A percentile compares a stretch with the other conserved stretches of the same genome.
These are phyloP conservation scores for Trichomonas vaginalis DNA, from an alignment of 208 protist genomes.

Conservation along the genomic window DNA sequence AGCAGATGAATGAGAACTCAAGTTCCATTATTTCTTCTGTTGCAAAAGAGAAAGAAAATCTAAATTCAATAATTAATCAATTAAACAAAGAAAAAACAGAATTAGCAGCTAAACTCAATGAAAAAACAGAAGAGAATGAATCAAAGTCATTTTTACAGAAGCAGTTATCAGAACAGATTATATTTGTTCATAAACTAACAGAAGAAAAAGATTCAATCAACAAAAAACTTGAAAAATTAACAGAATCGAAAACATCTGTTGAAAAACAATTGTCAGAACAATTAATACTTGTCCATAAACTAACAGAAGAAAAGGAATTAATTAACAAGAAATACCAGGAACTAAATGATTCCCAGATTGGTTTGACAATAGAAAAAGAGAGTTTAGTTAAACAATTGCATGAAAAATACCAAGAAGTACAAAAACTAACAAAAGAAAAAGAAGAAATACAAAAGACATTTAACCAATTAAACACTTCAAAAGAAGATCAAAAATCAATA, in stretches of 20 bases:
- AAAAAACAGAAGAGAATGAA: not conserved
- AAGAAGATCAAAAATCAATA: not conserved
- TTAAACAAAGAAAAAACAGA: no score
- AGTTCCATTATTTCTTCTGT: no score
- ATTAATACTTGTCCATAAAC: no score
- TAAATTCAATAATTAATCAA: no score
- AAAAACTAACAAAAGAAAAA: not conserved
- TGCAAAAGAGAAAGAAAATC: no score
- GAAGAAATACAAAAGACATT: not conserved
- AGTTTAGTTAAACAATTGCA: not conserved
- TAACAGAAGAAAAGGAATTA: not conserved
- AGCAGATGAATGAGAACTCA: no score
- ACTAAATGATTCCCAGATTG: not conserved
- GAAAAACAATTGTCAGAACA: not conserved
- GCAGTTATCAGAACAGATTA: not conserved
- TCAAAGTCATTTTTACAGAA: not conserved
- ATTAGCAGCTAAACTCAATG: no score
- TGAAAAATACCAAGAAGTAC: not conserved
- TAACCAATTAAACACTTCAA: not conserved
- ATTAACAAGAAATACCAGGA: not conserved
- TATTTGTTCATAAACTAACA: not conserved
- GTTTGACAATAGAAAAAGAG: not conserved
- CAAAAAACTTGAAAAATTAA: not conserved
- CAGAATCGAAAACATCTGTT: not conserved
- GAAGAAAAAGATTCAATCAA: not conserved